phyloP scores from a whole-genome alignment of 495 filamentous ascomycete genomes.

The Cercophora sp. region DNA sequence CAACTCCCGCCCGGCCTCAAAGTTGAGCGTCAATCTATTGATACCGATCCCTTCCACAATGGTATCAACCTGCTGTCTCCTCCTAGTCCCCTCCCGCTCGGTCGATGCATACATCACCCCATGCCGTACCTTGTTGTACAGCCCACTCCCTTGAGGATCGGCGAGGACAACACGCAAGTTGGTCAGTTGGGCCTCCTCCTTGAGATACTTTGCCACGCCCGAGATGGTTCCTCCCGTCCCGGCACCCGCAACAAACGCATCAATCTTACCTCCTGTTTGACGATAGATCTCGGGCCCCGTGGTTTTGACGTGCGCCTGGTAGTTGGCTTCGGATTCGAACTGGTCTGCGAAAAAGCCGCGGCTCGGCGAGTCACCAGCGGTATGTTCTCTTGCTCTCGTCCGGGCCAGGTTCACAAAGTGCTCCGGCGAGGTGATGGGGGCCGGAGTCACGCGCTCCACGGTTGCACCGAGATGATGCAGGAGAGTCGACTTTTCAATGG shows the following conservation, averaged over 20 bases:
- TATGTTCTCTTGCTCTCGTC: conserved; percentile 67
- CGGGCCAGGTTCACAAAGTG: conserved; percentile 96
- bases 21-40: conserved; percentile 86
- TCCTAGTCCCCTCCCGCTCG: conserved; percentile 83
- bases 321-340: conserved; percentile 89
- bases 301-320: conserved; percentile 70
- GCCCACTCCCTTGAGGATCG: conserved; percentile 88
- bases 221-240: conserved; percentile 93
- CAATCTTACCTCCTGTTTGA: conserved; percentile 71
- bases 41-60: conserved; percentile 96
- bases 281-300: conserved; percentile 86
- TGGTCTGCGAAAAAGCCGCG: conserved; percentile 92
- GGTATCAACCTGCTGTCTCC: conserved; percentile 87
- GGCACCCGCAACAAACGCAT: conserved; percentile 93
- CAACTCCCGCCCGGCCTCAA: conserved; percentile 76
- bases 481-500: conserved; percentile 80
- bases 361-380: conserved; percentile 40
- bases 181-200: conserved; percentile 45
- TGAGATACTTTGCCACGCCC: conserved; percentile 78
- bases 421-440: conserved; percentile 81
- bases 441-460: conserved; percentile 83
- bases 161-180: conserved; percentile 75
- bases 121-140: conserved; percentile 85
- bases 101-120: conserved; percentile 93
- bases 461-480: conserved; percentile 85